Base-by-base conservation (phyloP, 1,284 basidiomycete genomes). In the Malassezia equina region DNA sequence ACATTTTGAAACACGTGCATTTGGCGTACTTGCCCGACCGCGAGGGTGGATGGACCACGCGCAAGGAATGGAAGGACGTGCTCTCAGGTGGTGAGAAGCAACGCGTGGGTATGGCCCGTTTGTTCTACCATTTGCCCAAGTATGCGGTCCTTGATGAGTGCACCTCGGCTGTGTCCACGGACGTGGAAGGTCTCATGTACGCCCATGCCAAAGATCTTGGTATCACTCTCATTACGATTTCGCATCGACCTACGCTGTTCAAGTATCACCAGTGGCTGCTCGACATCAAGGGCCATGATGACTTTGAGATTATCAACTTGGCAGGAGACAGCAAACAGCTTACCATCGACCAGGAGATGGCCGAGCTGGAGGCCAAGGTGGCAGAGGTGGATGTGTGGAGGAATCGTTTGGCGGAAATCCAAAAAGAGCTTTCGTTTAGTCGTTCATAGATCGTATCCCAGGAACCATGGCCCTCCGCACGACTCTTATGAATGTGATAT, bases 141-240 rank as follows among this genome's bases (percentile, higher is more conserved):
- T 68, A 64, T 28, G 70, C 61, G n/a, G 76, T 81, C 13, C 74
- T 80, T 17, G 79, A 80, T 71, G 91, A 96, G 75, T 93, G 89
- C 76, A 95, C 91, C 4, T 90, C 86, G 60, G 93, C 93, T 1
- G 90, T 98, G 6, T 94, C 90, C 8, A 90, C 88, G 52, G 93
- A 96, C 69, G 90, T 95, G 19, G 91, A 95, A 73, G 90, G 90
- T 0, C 79, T 85, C 58, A 91, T 98, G 88, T 96, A 95, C 77
- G 86, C 93, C 70, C 84, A 88, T 63, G 86, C 88, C 32, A 95
- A 95, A 76, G 80, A 83, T n/a, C 77, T 90, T 12, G 90, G 86
- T 2, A 91, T 95, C 67, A 94, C 91, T 0, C 80, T 98, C 43
- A 86, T 96, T 62, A 43, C 88, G 84, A 9, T 85, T 86, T 13